Evolutionary conservation across 805 yeast genomes (phyloP), one percentile per base, ranked within the genome.

Genomic region (Sugiyamaella marilandica): DNA sequence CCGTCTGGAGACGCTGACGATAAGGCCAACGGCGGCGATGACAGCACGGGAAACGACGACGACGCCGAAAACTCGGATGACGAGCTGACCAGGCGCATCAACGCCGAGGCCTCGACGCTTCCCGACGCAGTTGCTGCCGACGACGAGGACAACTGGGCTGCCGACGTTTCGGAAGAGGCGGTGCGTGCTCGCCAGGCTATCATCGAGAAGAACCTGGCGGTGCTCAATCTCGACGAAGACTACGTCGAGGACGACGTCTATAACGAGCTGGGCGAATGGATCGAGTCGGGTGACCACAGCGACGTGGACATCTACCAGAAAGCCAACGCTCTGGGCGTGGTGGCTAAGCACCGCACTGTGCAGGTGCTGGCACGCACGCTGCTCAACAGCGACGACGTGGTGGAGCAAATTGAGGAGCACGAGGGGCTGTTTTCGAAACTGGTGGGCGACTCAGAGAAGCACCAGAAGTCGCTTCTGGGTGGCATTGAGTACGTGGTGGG

Each of bases 161-260:
- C 91, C 41, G 99, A 92, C 70, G 88, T 91, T 80, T 87, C 96
- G 47, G 94, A 87, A 70, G 98, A 90, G 73, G 98, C 98, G 54
- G 88, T 92, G 59, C 84, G 85, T 67, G 89, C 87, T 45, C 87
- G 99, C 73, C 96, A 96, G 44, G 74, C 82, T 63, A 95, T 87
- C 69, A 77, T 90, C 59, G 95, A 89, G 71, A 53, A 55, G 51
- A 55, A 48, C 18, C 47, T 62, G 41, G 89, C 83, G 21, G 74
- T 80, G 54, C 63, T 73, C 63, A 59, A 70, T 59, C 56, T 67
- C 34, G 69, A 70, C 35, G 69, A 70, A 32, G 73, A 65, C 9
- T 71, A 69, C 55, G 78, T 75, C 55, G 77, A 72, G 55, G 65
- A 69, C 50, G 62, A 74, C 56, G 75, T 76, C 53, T 84, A 81